Conservation (phyloP, 2,329 filamentous ascomycete species). For the Zasmidium angulare region DNA sequence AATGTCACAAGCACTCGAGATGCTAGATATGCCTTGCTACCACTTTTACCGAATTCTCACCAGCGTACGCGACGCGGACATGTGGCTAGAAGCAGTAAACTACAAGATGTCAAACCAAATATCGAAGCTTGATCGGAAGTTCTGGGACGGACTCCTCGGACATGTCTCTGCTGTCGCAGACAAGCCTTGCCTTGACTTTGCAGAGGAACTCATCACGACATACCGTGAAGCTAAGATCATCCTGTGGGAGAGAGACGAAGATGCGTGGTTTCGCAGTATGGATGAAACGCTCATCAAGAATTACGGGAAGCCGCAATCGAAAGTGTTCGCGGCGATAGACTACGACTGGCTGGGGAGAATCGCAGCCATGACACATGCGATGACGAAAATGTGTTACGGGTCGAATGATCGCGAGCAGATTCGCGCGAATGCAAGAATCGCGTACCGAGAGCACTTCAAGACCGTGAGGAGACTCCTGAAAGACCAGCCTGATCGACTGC, state of each 20-base stretch:
- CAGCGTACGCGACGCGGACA: not conserved
- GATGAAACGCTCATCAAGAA: not conserved
- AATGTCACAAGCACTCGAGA: constrained; percentile 3
- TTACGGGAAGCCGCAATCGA: not conserved
- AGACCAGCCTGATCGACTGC: constrained; percentile 2
- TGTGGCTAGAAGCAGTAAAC: constrained; percentile 5
- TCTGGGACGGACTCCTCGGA: constrained; percentile 1
- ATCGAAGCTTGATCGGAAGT: constrained; percentile 4
- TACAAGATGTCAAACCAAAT: constrained; percentile 26
- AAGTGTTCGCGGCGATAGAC: not conserved
- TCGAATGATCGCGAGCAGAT: not conserved
- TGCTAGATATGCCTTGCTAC: constrained; percentile 4
- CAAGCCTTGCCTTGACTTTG: constrained; percentile 5
- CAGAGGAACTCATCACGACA: constrained; percentile 33
- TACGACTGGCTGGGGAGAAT: not conserved
- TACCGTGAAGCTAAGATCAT: constrained; percentile 31
- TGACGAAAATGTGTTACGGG: not conserved
- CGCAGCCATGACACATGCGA: not conserved
- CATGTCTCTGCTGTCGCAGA: constrained; percentile 1
- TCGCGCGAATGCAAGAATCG: not conserved
- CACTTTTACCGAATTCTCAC: constrained; percentile 1
- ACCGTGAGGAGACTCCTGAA: not conserved
- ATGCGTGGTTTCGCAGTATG: constrained; percentile 3
- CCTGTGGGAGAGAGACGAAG: constrained; percentile 21
- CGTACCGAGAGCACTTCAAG: not conserved